These are phyloP conservation scores for Lasiosphaeria hispida DNA, from an alignment of 495 filamentous ascomycete genomes.

Conservation along the genomic window DNA sequence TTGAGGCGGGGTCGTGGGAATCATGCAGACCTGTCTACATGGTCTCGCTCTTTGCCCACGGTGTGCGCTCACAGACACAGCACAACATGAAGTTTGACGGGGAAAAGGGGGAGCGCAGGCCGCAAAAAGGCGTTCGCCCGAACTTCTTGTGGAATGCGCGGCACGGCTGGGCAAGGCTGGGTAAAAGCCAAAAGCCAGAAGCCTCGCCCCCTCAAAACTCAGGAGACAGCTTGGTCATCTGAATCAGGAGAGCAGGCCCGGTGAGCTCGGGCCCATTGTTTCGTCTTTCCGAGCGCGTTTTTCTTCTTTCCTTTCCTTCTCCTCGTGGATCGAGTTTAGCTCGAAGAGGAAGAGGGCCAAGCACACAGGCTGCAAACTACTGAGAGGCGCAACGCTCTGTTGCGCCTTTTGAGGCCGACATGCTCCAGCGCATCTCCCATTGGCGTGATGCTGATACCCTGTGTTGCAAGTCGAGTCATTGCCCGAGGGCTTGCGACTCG, in stretches of 20 bases:
- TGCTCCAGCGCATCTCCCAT: not conserved
- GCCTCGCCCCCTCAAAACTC: slow-evolving; percentile 3
- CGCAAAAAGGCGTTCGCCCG: slow-evolving; percentile 1
- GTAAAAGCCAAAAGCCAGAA: slow-evolving; percentile 3
- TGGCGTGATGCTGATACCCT: not conserved
- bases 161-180: not conserved
- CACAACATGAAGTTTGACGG: not conserved
- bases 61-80: not conserved
- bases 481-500: not conserved
- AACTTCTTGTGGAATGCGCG: not conserved
- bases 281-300: not conserved
- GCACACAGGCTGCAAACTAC: not conserved
- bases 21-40: no score
- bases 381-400: not conserved
- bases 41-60: no score
- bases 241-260: slow-evolving; percentile 1
- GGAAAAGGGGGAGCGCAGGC: not conserved
- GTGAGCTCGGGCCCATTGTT: not conserved
- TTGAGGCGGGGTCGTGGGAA: no score
- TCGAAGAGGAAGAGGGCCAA: no score
- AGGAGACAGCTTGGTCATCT: not conserved
- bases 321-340: not conserved
- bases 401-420: not conserved
- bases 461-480: not conserved
- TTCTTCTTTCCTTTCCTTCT: not conserved